Base-by-base conservation (phyloP, 2,329 filamentous ascomycete species). In the Penicillium sp. region DNA sequence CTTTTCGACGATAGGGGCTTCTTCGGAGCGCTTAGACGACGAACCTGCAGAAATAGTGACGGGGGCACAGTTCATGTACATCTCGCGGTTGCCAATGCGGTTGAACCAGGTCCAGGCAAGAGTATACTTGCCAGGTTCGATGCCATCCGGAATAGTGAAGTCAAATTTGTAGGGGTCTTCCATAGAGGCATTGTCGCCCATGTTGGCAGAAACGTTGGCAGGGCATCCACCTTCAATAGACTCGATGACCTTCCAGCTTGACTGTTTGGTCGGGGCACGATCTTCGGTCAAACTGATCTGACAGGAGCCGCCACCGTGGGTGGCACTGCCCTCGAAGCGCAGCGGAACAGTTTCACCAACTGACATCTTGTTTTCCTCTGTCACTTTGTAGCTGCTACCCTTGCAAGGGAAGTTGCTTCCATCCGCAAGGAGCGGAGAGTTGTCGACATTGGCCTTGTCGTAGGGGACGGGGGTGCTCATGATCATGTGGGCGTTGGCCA, bases 61-160 rank as follows among this genome's bases (percentile, higher is more conserved):
- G 0, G 90, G 84, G 0, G 88, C 90, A 63, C 93, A 99, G 81
- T 96, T 95, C 91, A 96, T 96, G 80, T 97, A 97, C 81, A 96
- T 91, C 69, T 97, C 94, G 1, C 92, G 87, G 77, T 96, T 96
- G 2, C 94, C 94, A 8, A 96, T 67, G 53, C 88, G 88, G 74
- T 97, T 97, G 74, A 96, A 85, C 94, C 94, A 97, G 0, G 91
- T 91, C 91, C 92, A 97, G 0, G 90, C 90, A 4, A 97, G 79
- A 0, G 86, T 89, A 21, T 89, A 92, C 33, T 91, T 82, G 3
- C 93, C 94, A 1, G 86, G 76, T 7, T 86, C 84, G 40, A 97
- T 80, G 18, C 86, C 83, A 0, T 80, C 69, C 0, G 92, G 93
- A 5, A 97, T 84, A 0, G 75, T 82, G 75, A 87, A 96, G 24